Base-by-base conservation (phyloP, 441 rosid genomes). In the Aleurites moluccanus region DNA sequence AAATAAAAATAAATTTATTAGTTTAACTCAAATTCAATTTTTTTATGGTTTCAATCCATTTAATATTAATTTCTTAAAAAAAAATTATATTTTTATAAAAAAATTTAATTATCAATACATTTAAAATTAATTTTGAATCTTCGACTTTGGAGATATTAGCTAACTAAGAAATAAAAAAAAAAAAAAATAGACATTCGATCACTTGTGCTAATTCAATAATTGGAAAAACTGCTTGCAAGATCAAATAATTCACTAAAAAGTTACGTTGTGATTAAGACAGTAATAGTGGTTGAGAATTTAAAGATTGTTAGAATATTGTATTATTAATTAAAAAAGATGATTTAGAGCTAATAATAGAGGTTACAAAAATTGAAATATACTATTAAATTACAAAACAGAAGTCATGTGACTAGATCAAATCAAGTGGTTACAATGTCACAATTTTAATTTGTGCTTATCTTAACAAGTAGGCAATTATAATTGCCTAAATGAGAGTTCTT, bases 321-420 rank as follows among this genome's bases (percentile, higher is more conserved):
- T 33, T 33, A 10, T 7, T n/a, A 42, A 65, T 11, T 64, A 28
- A 42, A 14, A 42, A 42, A 18, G 13, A 16, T 27, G 27, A 18
- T 45, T 49, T 42, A 42, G 2, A 61, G 23, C 20, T 13, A 67
- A 44, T 62, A 57, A 67, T 65, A 28, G 70, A 67, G 56, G 10
- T 52, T 20, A 38, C 5, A 44, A 42, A 10, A 56, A 40, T 63
- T 53, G 59, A 35, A 66, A 27, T 33, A 27, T 33, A 49, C 18
- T 28, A 52, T 4, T 4, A 6, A 52, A 52, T 16, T 52, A 52
- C 9, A n/a, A 35, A 59, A 27, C 28, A 70, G 13, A 53, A 50
- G n/a, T 21, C 80, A 64, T 67, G 85, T 76, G 83, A 68, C 66
- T 70, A 27, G 16, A 82, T 80, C 77, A 73, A 82, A 75, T 78